Evolutionary conservation across 176 grass and related monocot genomes (phyloP).

Genomic region (Eremochloa ophiuroides): DNA sequence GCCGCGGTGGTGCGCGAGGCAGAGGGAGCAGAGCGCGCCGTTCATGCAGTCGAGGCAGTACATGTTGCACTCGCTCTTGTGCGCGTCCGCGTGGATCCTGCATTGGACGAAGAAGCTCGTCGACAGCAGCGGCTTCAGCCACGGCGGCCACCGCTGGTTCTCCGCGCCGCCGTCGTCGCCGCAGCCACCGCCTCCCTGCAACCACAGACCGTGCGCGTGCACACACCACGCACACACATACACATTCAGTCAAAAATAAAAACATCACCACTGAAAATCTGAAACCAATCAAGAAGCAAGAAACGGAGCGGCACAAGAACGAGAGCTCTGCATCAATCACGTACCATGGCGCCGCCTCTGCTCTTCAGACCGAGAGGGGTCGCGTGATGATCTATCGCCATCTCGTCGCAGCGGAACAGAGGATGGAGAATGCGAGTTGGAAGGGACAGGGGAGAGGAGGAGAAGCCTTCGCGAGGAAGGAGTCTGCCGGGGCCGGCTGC

Average conservation of each 20-base stretch:
- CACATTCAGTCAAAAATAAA: neutral
- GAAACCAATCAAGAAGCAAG: neutral
- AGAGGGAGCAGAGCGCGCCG: conserved; percentile 84
- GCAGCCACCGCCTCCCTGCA: conserved; percentile 24
- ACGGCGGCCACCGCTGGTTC: conserved; percentile 73
- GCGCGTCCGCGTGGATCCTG: conserved; percentile 58
- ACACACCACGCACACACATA: no score
- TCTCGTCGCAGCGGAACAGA: neutral
- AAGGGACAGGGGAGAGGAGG: neutral
- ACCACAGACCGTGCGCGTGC: neutral
- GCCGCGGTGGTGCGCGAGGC: conserved; percentile 65
- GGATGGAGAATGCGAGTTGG: conserved; percentile 5
- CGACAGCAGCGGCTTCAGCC: conserved; percentile 81
- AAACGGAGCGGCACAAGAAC: neutral
- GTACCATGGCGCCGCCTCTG: conserved; percentile 43
- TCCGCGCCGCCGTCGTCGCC: conserved; percentile 16
- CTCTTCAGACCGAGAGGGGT: conserved; percentile 43
- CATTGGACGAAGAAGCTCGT: conserved; percentile 96
- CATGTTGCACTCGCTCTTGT: conserved; percentile 98
- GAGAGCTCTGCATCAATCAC: neutral
- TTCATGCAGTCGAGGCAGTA: conserved; percentile 88
- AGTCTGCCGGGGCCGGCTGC: neutral
- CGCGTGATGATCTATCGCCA: conserved; percentile 68
- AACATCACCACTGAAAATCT: neutral
- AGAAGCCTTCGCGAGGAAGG: conserved; percentile 8